Evolutionary conservation across 805 yeast species (phyloP), one percentile per base, ranked within the genome.

Genomic region (Grigorovia transvaalensis): DNA sequence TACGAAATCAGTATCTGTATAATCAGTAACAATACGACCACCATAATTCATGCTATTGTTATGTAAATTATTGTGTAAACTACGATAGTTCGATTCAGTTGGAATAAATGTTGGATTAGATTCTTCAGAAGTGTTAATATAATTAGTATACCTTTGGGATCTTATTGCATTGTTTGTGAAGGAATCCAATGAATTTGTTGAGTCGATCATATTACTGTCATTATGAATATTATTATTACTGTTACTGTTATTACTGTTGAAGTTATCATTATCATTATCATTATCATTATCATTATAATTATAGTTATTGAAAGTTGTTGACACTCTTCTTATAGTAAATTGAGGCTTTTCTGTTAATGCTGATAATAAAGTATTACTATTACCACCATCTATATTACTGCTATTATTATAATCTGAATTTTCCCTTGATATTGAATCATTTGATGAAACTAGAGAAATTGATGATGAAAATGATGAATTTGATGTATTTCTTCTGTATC

Each of bases 311-410:
- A 59, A 55, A 4, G 66, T 57, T 0, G 68, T 64, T 4, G 67
- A 64, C 19, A 60, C 58, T 46, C 68, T 59, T 44, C 68, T 57
- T 9, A 64, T 61, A 29, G 61, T 56, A 46, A 59, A 64, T 7
- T 56, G 49, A 2, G 7, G 56, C 54, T 33, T 56, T 44, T 46
- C 59, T 48, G 19, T 50, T 33, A 13, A 33, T 33, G 15, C 15
- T 33, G 38, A 33, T 33, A 11, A 33, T 33, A 33, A 33, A 46
- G 19, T 17, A 15, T 33, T 29, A 20, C 47, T 9, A 29, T 33
- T 41, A 15, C 18, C 44, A 33, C 15, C 15, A 13, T 33, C 15
- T 5, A 9, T 13, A 46, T n/a, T 17, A 13, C 17, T 27, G 13
- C 46, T 9, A 19, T 33, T 41, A 15, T 30, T 43, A 29, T 35